Evolutionary conservation across 352 stramenopile genomes (phyloP), one percentile per base, ranked within the genome.

Genomic region (Globisporangium canariense): DNA sequence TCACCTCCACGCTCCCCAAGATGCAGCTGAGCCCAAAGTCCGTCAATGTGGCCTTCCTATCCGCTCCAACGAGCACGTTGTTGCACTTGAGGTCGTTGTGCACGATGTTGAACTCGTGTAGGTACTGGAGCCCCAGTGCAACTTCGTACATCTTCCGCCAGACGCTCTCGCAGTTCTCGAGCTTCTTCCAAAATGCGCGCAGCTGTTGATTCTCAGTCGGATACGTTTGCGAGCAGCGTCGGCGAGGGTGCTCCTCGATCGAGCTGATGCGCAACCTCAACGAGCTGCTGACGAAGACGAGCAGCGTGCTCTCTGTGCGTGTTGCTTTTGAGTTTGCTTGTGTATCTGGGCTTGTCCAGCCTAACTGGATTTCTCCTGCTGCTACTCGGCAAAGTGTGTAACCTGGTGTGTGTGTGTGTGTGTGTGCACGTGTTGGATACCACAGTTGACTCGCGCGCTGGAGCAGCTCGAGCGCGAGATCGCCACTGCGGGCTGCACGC

Each of bases 381-480:
- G 14, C n/a, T 50, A 16, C 30, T 52, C 22, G 22, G 11, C n/a
- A 32, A 57, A 28, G 51, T 34, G 20, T 34, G 9, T 16, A 20
- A 14, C 46, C 18, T 53, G 13, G 18, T 36, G 36, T 3, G 22
- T 13, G 36, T 41, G 36, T 41, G 36, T 41, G 34, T 6, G 34
- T 38, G 32, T 36, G 32, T 36, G 32, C 32, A 36, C 7, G 7
- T 62, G 46, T 51, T 11, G 25, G 45, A 32, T 66, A 38, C 20
- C 14, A 10, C 32, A 82, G 73, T 61, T 74, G 34, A 68, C 78
- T 18, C 67, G 71, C 0, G 73, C 75, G 63, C 65, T 86, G 13
- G 70, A 83, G 65, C 59, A 62, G 47, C 56, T 81, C 10, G 74
- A 87, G 40, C 52, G 64, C 11, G 46, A 68, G 28, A 68, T 76